These are phyloP conservation scores for Paramecium caudatum DNA, from an alignment of 73 alveolate genomes.

Conservation along the genomic window DNA sequence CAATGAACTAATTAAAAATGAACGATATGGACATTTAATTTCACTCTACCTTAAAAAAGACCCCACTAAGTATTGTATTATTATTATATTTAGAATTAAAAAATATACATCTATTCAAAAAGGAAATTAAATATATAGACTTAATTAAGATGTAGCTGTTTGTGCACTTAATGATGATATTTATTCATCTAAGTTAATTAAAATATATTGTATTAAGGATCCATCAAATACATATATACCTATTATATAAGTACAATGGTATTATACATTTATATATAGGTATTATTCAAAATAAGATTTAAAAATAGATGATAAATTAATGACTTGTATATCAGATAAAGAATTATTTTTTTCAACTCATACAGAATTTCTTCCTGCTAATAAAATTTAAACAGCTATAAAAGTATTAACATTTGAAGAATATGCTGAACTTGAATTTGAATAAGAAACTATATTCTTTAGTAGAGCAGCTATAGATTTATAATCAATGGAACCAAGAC, in stretches of 20 bases:
- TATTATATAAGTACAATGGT: slow-evolving; percentile 90
- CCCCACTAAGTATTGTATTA: neutral
- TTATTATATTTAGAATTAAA: slow-evolving; percentile 42
- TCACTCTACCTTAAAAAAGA: slow-evolving; percentile 33
- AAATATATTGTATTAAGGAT: slow-evolving; percentile 26
- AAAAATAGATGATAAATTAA: slow-evolving; percentile 82
- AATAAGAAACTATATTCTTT: slow-evolving; percentile 84
- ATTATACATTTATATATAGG: slow-evolving; percentile 71
- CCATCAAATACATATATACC: slow-evolving; percentile 73
- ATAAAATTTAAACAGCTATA: slow-evolving; percentile 84
- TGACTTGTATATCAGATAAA: slow-evolving; percentile 86
- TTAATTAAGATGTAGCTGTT: slow-evolving; percentile 43
- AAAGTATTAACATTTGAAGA: slow-evolving; percentile 88
- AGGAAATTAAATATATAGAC: neutral
- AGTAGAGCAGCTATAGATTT: slow-evolving; percentile 90
- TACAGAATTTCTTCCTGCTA: slow-evolving; percentile 87
- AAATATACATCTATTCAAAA: neutral
- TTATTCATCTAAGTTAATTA: slow-evolving; percentile 52
- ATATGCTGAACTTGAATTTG: slow-evolving; percentile 85
- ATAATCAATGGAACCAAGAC: slow-evolving; percentile 80
- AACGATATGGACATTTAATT: slow-evolving; percentile 40
- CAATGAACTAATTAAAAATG: slow-evolving; percentile 40
- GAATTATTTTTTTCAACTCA: slow-evolving; percentile 94
- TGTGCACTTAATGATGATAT: slow-evolving; percentile 65
- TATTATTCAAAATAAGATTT: slow-evolving; percentile 86